A percentile compares a stretch with the other conserved stretches of the same genome.
phyloP scores from a whole-genome alignment of 2,329 filamentous ascomycete species.

The Catunica adiposa region DNA sequence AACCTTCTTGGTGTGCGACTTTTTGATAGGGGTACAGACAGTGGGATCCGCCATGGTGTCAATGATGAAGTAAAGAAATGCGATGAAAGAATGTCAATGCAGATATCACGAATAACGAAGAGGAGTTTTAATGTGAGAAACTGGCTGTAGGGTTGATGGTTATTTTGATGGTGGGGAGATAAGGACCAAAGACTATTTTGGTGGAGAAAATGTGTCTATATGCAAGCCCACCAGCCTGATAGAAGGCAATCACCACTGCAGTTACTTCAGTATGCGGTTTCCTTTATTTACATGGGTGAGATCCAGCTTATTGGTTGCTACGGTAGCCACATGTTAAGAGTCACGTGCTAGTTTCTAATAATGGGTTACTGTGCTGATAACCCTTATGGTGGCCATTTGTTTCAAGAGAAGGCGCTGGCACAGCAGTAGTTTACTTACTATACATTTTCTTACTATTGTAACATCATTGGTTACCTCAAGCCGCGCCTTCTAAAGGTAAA shows the following conservation, averaged over 20 bases:
- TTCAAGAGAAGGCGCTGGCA: no score
- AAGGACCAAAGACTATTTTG: neutral
- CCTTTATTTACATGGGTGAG: slow-evolving; percentile 32
- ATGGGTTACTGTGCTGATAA: no score
- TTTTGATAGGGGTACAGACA: slow-evolving; percentile 73
- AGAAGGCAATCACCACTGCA: neutral
- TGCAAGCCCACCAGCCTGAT: slow-evolving; percentile 15
- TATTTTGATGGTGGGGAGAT: slow-evolving; percentile 11
- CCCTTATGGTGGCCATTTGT: no score
- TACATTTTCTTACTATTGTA: no score
- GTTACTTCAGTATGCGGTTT: neutral
- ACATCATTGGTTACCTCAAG: no score
- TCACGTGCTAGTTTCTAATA: no score
- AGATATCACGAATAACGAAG: slow-evolving; percentile 11
- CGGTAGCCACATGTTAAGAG: slow-evolving; percentile 11
- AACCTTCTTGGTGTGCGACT: slow-evolving; percentile 79
- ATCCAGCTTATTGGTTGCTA: slow-evolving; percentile 8
- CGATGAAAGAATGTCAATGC: slow-evolving; percentile 8
- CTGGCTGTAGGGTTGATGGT: slow-evolving; percentile 12
- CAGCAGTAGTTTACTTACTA: no score
- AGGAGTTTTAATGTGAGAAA: no score
- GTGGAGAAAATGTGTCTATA: slow-evolving; percentile 16
- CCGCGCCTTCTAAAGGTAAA: no score
- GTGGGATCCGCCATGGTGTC: slow-evolving; percentile 54
- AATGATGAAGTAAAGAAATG: slow-evolving; percentile 4